A percentile compares a stretch with the other conserved stretches of the same genome.
These are phyloP conservation scores for Amylostereum areolatum DNA, from an alignment of 1,284 basidiomycete species.

Conservation along the genomic window DNA sequence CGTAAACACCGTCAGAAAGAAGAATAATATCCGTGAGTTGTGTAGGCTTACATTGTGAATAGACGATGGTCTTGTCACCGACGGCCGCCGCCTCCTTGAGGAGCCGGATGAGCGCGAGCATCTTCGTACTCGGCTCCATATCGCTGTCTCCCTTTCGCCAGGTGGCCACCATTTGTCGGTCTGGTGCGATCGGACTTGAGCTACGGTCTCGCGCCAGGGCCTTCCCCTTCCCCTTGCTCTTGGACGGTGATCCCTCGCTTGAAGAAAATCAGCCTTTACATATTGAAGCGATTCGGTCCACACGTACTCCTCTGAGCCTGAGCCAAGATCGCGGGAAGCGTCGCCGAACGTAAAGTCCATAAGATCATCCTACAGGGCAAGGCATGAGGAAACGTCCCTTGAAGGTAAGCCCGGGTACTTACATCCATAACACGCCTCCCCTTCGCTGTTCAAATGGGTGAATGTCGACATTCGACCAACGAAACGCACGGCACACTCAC, in stretches of 20 bases:
- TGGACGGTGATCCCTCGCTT: too few relatives aligned
- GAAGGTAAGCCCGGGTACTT: too few relatives aligned
- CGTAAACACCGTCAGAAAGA: neutral
- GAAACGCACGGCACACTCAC: too few relatives aligned
- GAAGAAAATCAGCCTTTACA: too few relatives aligned
- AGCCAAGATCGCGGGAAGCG: neutral
- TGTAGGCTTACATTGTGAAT: slow-evolving; percentile 58
- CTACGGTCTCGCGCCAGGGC: slow-evolving; percentile 6
- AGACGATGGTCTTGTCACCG: slow-evolving; percentile 65
- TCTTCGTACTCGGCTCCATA: slow-evolving; percentile 63
- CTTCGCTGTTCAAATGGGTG: too few relatives aligned
- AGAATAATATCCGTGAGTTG: neutral
- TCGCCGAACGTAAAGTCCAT: too few relatives aligned
- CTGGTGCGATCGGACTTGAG: slow-evolving; percentile 4
- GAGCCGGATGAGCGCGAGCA: slow-evolving; percentile 47
- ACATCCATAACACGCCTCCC: too few relatives aligned
- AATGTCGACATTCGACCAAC: too few relatives aligned
- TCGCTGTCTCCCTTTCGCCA: slow-evolving; percentile 53
- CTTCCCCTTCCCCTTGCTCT: slow-evolving; percentile 15
- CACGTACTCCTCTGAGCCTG: neutral
- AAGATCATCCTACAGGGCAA: too few relatives aligned
- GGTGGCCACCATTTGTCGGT: slow-evolving; percentile 34
- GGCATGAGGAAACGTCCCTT: too few relatives aligned
- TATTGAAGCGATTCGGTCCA: too few relatives aligned
- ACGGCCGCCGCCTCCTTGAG: slow-evolving; percentile 54